These are phyloP conservation scores for Xylariaceae sp. DNA, from an alignment of 2,329 filamentous ascomycete species.

Conservation along the genomic window DNA sequence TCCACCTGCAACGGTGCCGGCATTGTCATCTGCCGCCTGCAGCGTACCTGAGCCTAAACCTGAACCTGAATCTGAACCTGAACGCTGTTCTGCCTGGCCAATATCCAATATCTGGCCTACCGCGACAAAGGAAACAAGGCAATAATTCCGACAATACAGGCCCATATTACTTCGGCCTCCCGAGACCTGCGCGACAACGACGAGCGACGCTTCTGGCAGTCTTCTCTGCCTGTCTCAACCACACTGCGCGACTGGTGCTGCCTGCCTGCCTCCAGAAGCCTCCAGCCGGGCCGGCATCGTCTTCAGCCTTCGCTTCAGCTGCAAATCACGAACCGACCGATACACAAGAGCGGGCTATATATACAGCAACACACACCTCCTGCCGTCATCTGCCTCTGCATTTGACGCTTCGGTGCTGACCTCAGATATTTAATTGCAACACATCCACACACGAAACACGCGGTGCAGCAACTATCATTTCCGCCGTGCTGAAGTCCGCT, in stretches of 20 bases:
- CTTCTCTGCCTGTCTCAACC: slow-evolving; percentile 23
- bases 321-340: slow-evolving; percentile 8
- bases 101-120: too few species aligned
- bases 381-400: slow-evolving; percentile 23
- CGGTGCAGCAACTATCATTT: slow-evolving; percentile 8
- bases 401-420: slow-evolving; percentile 26
- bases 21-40: slow-evolving; percentile 19
- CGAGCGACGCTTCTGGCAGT: slow-evolving; percentile 12
- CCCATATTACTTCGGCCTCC: slow-evolving; percentile 21
- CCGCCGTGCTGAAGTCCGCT: not conserved
- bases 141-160: slow-evolving; percentile 23
- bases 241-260: too few species aligned
- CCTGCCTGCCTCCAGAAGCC: slow-evolving; percentile 4
- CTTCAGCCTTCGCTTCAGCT: slow-evolving; percentile 19
- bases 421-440: slow-evolving; percentile 24
- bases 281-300: slow-evolving; percentile 1
- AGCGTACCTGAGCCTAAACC: slow-evolving; percentile 21
- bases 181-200: slow-evolving; percentile 23
- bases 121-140: too few species aligned
- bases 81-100: too few species aligned
- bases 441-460: slow-evolving; percentile 13
- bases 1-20: slow-evolving; percentile 19
- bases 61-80: too few species aligned
- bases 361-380: slow-evolving; percentile 13
- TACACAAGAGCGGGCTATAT: slow-evolving; percentile 17